phyloP scores from a whole-genome alignment of 2,329 filamentous ascomycete genomes.

The Dendryphion nanum region DNA sequence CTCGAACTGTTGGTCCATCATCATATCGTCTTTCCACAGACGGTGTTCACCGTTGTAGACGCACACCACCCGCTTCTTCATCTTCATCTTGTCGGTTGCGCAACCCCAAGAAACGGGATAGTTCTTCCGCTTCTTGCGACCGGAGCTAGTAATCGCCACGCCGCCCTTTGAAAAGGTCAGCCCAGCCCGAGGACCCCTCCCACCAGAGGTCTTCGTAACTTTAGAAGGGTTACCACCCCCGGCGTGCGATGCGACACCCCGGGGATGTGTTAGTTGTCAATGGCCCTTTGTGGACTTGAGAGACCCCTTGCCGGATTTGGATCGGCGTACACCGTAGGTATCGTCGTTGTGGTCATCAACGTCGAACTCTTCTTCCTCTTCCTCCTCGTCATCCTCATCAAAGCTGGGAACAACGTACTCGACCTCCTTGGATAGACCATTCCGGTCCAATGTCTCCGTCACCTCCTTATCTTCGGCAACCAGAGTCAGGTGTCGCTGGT shows the following conservation, averaged over 20 bases:
- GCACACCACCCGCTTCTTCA: slow-evolving; percentile 94
- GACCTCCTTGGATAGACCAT: slow-evolving; percentile 43
- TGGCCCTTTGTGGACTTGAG: slow-evolving; percentile 54
- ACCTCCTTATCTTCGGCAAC: slow-evolving; percentile 42
- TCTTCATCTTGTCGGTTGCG: slow-evolving; percentile 88
- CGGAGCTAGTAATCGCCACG: slow-evolving; percentile 55
- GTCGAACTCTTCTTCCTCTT: slow-evolving; percentile 57
- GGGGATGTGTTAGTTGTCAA: slow-evolving; percentile 52
- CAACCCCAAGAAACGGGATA: slow-evolving; percentile 95
- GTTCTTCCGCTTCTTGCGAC: slow-evolving; percentile 88
- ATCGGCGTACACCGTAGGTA: slow-evolving; percentile 51
- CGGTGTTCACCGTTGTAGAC: slow-evolving; percentile 87
- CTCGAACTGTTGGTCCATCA: slow-evolving; percentile 93
- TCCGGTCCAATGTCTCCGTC: slow-evolving; percentile 39
- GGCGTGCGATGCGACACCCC: slow-evolving; percentile 44
- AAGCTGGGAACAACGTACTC: slow-evolving; percentile 45
- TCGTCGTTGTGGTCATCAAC: slow-evolving; percentile 53
- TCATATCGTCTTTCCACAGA: slow-evolving; percentile 98
- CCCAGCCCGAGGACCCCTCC: slow-evolving; percentile 49
- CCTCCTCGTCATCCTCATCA: slow-evolving; percentile 59
- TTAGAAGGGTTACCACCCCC: slow-evolving; percentile 34
- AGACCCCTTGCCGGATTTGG: slow-evolving; percentile 48
- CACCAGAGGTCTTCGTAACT: slow-evolving; percentile 40
- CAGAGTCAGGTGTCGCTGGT: slow-evolving; percentile 41
- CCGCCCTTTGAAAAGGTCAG: slow-evolving; percentile 77